Percentiles rank a stretch among this genome's conserved stretches.
These are phyloP conservation scores for Gracilaria gracilis DNA, from an alignment of 23 red algal genomes.

Conservation along the genomic window DNA sequence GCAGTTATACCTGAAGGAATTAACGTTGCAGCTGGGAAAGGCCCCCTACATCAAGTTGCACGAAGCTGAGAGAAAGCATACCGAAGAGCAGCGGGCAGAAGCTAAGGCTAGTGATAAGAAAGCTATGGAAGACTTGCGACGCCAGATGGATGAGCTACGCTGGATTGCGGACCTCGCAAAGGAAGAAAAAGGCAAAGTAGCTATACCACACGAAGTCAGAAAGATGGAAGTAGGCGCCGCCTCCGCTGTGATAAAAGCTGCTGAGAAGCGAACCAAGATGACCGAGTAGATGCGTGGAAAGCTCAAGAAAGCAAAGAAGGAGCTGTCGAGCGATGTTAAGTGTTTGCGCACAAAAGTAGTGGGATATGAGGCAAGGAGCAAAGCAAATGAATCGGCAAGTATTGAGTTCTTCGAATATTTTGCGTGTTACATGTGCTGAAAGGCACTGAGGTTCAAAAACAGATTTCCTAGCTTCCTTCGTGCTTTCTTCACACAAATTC, in stretches of 20 bases:
- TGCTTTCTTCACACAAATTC: neutral
- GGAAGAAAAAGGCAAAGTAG: constrained; percentile 64
- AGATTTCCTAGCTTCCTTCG: neutral
- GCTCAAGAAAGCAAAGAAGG: constrained; percentile 35
- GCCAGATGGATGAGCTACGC: constrained; percentile 59
- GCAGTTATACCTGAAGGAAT: constrained; percentile 69
- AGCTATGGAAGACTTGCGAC: constrained; percentile 47
- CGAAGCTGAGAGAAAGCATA: constrained; percentile 48
- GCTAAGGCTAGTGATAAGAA: constrained; percentile 37
- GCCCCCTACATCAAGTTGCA: constrained; percentile 39
- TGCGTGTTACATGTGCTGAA: neutral
- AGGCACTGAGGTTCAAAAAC: neutral
- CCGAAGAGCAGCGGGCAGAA: constrained; percentile 38
- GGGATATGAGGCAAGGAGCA: constrained; percentile 3
- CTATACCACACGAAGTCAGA: constrained; percentile 78
- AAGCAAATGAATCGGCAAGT: constrained; percentile 47
- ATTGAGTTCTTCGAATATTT: neutral
- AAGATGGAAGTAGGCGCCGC: constrained; percentile 74
- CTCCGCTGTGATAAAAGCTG: constrained; percentile 32
- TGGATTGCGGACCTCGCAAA: constrained; percentile 75
- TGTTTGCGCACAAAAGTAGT: constrained; percentile 21
- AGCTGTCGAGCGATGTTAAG: constrained; percentile 35
- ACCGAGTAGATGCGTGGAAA: constrained; percentile 65
- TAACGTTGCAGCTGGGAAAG: constrained; percentile 47
- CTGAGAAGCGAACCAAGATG: constrained; percentile 57